Evolutionary conservation across 345 rosid species (phyloP), one percentile per base, ranked within the genome.

Genomic region (Sonneratia alba): DNA sequence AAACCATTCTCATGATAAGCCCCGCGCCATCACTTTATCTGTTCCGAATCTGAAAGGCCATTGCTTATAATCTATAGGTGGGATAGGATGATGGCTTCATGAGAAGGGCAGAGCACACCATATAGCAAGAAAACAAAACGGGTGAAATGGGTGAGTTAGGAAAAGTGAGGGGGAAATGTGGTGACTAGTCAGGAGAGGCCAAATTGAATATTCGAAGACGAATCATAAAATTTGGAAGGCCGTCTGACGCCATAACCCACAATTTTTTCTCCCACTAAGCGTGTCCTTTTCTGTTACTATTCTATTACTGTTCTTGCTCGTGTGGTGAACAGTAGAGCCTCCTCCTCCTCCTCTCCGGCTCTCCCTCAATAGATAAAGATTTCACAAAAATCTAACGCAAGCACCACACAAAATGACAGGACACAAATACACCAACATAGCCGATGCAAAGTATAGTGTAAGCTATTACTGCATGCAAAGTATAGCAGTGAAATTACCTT

Each of bases 21-120:
- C 45, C 43, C 22, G 48, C 69, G 48, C 38, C 69, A 66, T 27
- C 24, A 34, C 59, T 53, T 21, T 3, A 69, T 74, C 77, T 36
- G 77, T 37, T 47, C 48, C 48, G 64, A 24, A n/a, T 47, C 47
- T 13, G 51, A 61, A 38, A 22, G 72, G 72, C 34, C 72, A 69
- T 32, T 38, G 11, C 3, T 38, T 37, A 62, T 32, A 4, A 36
- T 48, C 10, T 27, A 18, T 16, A 9, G 1, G 13, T 11, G 51
- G 12, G 22, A 12, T 19, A 8, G 27, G 32, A 16, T 53, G 48
- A 32, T 24, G 13, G 24, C 0, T 6, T 8, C 62, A 27, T 14
- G 59, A 55, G n/a, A 16, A 27, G 32, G 32, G 32, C 32, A 55
- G 21, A 55, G 59, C 59, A 21, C 0, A 18, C 1, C 21, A 12